Conservation (phyloP, 768 basidiomycete genomes). For the Lactifluus hygrophoroides region DNA sequence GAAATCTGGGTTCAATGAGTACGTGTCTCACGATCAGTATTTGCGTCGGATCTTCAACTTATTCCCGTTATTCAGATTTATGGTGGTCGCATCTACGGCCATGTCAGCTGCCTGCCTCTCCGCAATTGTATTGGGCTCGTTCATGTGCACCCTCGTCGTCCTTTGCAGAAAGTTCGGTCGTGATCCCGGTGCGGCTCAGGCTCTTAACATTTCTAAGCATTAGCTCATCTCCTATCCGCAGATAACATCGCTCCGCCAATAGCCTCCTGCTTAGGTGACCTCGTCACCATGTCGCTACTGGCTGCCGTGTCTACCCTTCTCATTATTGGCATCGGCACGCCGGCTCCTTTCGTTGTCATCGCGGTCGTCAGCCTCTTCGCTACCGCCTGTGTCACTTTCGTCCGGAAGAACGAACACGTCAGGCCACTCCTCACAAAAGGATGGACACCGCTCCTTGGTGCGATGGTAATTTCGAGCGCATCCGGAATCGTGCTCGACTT, state of each 20-base stretch:
- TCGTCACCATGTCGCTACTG: slow-evolving; percentile 81
- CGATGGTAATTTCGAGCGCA: slow-evolving; percentile 79
- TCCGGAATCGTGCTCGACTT: slow-evolving; percentile 88
- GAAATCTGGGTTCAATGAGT: slow-evolving; percentile 19
- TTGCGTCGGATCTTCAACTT: neutral
- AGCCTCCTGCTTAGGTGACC: slow-evolving; percentile 86
- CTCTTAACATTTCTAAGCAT: neutral
- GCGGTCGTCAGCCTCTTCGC: slow-evolving; percentile 41
- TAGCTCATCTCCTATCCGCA: slow-evolving; percentile 25
- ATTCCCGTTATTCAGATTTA: slow-evolving; percentile 40
- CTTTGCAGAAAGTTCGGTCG: slow-evolving; percentile 64
- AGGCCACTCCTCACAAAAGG: slow-evolving; percentile 70
- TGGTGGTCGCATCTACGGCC: slow-evolving; percentile 66
- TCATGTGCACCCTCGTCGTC: slow-evolving; percentile 84
- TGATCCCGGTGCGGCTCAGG: slow-evolving; percentile 61
- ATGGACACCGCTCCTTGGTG: slow-evolving; percentile 86
- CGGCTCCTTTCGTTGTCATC: slow-evolving; percentile 48
- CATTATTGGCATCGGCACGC: slow-evolving; percentile 55
- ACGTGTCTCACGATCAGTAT: neutral
- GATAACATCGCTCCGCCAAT: slow-evolving; percentile 96
- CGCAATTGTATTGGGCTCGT: slow-evolving; percentile 74
- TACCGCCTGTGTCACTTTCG: slow-evolving; percentile 42
- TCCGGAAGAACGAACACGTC: slow-evolving; percentile 59
- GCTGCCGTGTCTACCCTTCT: slow-evolving; percentile 68
- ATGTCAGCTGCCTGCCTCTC: slow-evolving; percentile 79